These are phyloP conservation scores for Blastomyces silverae DNA, from an alignment of 2,329 filamentous ascomycete species.

Conservation along the genomic window DNA sequence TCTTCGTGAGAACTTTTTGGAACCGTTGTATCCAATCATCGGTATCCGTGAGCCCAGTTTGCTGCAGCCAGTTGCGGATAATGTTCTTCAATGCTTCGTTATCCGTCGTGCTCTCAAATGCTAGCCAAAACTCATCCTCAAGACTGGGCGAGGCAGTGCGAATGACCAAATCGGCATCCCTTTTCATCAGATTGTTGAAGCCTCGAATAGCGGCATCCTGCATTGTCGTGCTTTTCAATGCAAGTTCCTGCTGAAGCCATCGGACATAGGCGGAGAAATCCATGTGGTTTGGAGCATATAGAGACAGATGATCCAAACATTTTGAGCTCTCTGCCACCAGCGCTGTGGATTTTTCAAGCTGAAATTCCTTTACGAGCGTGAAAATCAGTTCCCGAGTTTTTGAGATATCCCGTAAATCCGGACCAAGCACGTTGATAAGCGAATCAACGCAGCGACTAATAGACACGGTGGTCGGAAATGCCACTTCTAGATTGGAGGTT, in stretches of 20 bases:
- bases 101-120: conserved; percentile 67
- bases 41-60: conserved; percentile 75
- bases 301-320: conserved; percentile 81
- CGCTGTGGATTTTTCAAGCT: conserved; percentile 62
- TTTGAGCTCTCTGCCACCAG: conserved; percentile 70
- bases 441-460: conserved; percentile 86
- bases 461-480: conserved; percentile 71
- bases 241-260: conserved; percentile 69
- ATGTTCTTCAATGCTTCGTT: conserved; percentile 80
- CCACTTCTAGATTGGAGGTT: conserved; percentile 84
- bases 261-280: conserved; percentile 78
- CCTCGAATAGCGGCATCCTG: conserved; percentile 78
- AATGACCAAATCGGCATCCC: conserved; percentile 77
- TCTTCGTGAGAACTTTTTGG: conserved; percentile 84
- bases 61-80: conserved; percentile 85
- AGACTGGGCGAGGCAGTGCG: conserved; percentile 67
- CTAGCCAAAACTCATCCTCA: conserved; percentile 87
- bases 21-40: conserved; percentile 81
- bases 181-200: conserved; percentile 90
- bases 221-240: conserved; percentile 61
- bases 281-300: conserved; percentile 85
- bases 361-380: conserved; percentile 75
- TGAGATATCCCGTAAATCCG: conserved; percentile 84
- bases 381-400: conserved; percentile 91
- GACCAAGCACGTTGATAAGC: conserved; percentile 92